Evolutionary conservation across 352 stramenopile species (phyloP), one percentile per base, ranked within the genome.

Genomic region (Phytophthora multivora): DNA sequence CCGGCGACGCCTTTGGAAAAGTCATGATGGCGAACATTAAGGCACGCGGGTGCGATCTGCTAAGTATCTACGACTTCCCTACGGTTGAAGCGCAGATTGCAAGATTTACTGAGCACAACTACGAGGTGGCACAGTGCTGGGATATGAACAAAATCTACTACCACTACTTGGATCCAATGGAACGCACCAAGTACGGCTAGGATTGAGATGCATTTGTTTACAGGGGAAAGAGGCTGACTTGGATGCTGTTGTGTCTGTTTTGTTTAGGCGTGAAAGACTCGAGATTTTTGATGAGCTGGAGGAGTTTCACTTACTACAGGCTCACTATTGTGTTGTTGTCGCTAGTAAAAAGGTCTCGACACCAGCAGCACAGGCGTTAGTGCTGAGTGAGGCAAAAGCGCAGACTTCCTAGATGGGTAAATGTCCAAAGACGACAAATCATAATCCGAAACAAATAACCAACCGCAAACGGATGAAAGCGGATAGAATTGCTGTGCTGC

Each of bases 121-220:
- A 91, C 48, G 79, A 79, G 33, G 63, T 79, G 21, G 85, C 82
- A 23, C 79, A 95, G 56, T 91, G 87, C 56, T 89, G 80, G 73
- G 86, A 97, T 74, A 97, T 97, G 90, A 95, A 97, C 77, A 75
- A 94, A 53, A 79, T 98, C 21, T 97, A 97, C 71, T 97, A 97
- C 60, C 81, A 96, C 33, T 96, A 79, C 63, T 57, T 98, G 16
- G 71, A 91, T 46, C 59, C 75, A 1, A 41, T 50, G 8, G 88
- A 97, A 52, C 85, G 86, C 16, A 49, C 59, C 16, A 79, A 87
- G 86, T 91, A 81, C 46, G 85, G 5, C 69, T 5, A 6, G 7
- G 50, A 30, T 41, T 46, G n/a, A 11, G 6, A 31, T 39, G 30
- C 12, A 30, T 0, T 46, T 9, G 23, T 12, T 61, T 16, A 39